Evolutionary conservation across 305 asterid genomes (phyloP).

Genomic region (Fraxinus velutina): DNA sequence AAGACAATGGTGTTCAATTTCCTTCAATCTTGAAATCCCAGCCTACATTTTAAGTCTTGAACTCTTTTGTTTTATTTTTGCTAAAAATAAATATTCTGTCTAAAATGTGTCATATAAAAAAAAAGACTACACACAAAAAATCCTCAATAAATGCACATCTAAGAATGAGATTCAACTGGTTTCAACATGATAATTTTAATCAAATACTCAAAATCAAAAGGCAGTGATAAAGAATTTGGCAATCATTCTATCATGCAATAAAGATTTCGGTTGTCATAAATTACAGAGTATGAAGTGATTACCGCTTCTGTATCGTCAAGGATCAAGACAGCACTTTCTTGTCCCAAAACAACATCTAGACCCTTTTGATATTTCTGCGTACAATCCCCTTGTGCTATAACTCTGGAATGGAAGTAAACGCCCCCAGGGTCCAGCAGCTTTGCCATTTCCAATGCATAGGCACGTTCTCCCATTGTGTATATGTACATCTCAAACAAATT

Average conservation of each 20-base stretch:
- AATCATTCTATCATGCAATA: not conserved
- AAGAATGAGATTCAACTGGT: not conserved
- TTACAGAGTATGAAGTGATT: slow-evolving; percentile 20
- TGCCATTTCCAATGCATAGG: too few relatives aligned
- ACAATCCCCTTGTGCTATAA: slow-evolving; percentile 84
- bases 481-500: too few relatives aligned
- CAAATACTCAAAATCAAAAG: not conserved
- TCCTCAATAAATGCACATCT: not conserved
- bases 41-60: not conserved
- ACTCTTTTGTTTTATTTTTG: not conserved
- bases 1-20: not conserved
- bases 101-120: not conserved
- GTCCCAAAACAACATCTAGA: slow-evolving; percentile 84
- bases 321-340: slow-evolving; percentile 78
- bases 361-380: slow-evolving; percentile 79
- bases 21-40: not conserved
- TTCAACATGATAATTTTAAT: not conserved
- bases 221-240: not conserved
- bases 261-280: not conserved
- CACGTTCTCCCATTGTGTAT: too few relatives aligned
- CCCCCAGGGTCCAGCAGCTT: too few relatives aligned
- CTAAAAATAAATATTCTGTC: not conserved
- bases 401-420: slow-evolving; percentile 65
- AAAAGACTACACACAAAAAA: not conserved
- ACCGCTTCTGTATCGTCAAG: slow-evolving; percentile 92